These are phyloP conservation scores for Glaciozyma martinii DNA, from an alignment of 768 basidiomycete species.

Conservation along the genomic window DNA sequence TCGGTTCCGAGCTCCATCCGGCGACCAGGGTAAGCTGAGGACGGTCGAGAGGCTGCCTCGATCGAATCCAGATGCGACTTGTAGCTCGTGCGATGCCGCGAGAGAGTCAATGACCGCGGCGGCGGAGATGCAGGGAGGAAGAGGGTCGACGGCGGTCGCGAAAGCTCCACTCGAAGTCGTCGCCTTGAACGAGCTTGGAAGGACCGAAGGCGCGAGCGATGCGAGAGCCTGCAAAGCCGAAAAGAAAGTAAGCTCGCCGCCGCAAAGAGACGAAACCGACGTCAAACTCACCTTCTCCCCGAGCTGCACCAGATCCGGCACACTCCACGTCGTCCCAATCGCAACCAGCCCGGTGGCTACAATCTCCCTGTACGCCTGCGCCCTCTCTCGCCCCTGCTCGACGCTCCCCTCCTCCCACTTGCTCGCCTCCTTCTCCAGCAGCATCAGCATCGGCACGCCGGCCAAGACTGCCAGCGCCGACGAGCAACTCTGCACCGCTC, in stretches of 20 bases:
- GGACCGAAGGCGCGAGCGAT: not conserved
- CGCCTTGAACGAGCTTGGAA: not conserved
- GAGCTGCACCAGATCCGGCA: not conserved
- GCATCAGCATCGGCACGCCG: constrained; percentile 16
- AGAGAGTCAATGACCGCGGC: constrained; percentile 8
- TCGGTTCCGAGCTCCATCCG: not conserved
- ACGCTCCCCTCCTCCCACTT: constrained; percentile 5
- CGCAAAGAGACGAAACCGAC: not conserved
- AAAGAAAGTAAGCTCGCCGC: not conserved
- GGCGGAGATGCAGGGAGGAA: not conserved
- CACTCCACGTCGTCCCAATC: not conserved
- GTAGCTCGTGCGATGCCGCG: constrained; percentile 1
- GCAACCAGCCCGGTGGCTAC: not conserved
- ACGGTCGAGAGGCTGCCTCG: not conserved
- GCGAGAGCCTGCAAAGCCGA: not conserved
- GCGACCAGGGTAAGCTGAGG: constrained; percentile 5
- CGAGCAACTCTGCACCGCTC: not conserved
- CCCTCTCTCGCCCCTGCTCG: not conserved
- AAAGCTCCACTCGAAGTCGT: not conserved
- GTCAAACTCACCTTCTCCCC: not conserved
- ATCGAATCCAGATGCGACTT: constrained; percentile 4
- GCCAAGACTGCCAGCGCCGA: constrained; percentile 8
- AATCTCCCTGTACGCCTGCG: constrained; percentile 12
- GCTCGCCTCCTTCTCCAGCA: constrained; percentile 4
- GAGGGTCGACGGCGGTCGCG: not conserved